A percentile compares a stretch with the other conserved stretches of the same genome.
Conservation (phyloP, 2,329 filamentous ascomycete species). For the Mariannaea sp. region DNA sequence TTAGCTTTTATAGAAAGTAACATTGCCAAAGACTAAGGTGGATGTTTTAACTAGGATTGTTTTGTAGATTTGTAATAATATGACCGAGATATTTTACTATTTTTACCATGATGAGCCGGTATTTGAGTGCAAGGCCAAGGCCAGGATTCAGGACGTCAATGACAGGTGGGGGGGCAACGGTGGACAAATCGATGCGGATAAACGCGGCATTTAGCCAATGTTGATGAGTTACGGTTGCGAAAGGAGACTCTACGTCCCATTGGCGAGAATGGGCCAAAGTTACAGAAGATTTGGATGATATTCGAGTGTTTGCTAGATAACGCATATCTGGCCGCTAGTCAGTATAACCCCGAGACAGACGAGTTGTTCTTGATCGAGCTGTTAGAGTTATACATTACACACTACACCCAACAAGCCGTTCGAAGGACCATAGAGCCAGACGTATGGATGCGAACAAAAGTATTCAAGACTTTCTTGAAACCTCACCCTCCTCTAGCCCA, state of each 20-base stretch:
- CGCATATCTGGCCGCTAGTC: neutral
- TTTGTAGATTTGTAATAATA: too few species aligned
- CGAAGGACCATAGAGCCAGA: slow-evolving; percentile 7
- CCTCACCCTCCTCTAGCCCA: too few species aligned
- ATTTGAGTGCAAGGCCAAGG: too few species aligned
- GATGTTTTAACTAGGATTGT: too few species aligned
- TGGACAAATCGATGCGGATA: neutral
- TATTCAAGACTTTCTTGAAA: too few species aligned
- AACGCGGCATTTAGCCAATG: neutral
- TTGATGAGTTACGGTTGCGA: neutral
- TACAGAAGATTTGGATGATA: slow-evolving; percentile 6
- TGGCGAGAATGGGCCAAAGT: neutral
- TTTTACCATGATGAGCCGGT: too few species aligned
- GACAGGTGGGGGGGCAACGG: too few species aligned
- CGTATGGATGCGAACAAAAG: neutral
- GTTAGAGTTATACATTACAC: neutral
- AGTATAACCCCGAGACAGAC: neutral
- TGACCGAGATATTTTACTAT: too few species aligned
- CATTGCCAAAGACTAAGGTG: too few species aligned
- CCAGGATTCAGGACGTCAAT: too few species aligned
- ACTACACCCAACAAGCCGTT: slow-evolving; percentile 1
- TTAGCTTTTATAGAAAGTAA: too few species aligned
- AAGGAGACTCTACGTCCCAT: neutral
- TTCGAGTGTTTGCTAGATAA: slow-evolving; percentile 1
- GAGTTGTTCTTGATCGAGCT: neutral